Percentiles rank a stretch among this genome's conserved stretches.
phyloP scores from a whole-genome alignment of 2,329 filamentous ascomycete genomes.

The Chrysoporthe cubensis region DNA sequence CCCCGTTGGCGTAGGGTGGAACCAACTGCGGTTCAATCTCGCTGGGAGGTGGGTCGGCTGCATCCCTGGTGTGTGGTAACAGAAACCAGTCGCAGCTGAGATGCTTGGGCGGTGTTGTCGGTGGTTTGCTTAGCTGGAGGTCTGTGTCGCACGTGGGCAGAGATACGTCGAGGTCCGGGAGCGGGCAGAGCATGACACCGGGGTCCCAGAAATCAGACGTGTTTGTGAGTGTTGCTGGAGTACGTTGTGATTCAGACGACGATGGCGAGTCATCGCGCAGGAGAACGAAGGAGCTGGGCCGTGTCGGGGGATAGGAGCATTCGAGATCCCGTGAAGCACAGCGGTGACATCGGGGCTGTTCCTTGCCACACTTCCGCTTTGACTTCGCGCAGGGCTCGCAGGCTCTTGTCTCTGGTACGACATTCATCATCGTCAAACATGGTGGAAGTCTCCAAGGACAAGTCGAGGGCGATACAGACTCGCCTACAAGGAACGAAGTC shows the following conservation, averaged over 20 bases:
- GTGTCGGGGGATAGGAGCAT: slow-evolving; percentile 24
- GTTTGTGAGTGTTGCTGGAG: background rate
- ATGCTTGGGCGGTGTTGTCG: background rate
- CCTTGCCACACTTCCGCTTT: slow-evolving; percentile 25
- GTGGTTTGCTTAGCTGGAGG: slow-evolving; percentile 1
- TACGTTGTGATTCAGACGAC: background rate
- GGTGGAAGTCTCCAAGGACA: background rate
- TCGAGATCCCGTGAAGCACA: slow-evolving; percentile 12
- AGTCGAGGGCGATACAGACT: background rate
- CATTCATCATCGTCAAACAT: slow-evolving; percentile 4
- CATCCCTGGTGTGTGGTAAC: slow-evolving; percentile 10
- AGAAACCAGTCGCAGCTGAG: slow-evolving; percentile 25
- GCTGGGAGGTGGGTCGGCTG: background rate
- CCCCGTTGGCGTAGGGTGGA: background rate
- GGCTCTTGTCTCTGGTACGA: slow-evolving; percentile 20
- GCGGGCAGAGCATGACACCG: background rate
- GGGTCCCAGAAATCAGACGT: slow-evolving; percentile 15
- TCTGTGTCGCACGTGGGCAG: background rate
- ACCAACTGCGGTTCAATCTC: background rate
- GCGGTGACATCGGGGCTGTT: slow-evolving; percentile 21
- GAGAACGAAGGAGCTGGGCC: slow-evolving; percentile 18
- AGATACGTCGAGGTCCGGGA: background rate
- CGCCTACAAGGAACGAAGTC: background rate
- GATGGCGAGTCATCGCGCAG: background rate
- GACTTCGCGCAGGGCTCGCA: slow-evolving; percentile 22